Percentiles rank a stretch among this genome's conserved stretches.
These are phyloP conservation scores for Rhodotorula sp. DNA, from an alignment of 1,284 basidiomycete species.

Conservation along the genomic window DNA sequence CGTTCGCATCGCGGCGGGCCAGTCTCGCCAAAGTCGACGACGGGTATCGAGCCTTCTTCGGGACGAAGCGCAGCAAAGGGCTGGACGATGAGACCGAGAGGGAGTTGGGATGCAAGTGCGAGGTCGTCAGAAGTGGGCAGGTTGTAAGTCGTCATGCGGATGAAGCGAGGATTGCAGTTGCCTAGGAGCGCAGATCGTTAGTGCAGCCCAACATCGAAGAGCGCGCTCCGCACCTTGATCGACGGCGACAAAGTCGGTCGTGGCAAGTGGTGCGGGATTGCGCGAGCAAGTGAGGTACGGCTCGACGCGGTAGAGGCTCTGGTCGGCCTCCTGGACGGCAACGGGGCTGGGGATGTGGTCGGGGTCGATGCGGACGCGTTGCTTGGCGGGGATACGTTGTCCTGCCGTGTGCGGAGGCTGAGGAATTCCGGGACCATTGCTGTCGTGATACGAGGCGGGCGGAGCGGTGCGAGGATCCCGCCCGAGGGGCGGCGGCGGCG, in stretches of 20 bases:
- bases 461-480: slow-evolving; percentile 14
- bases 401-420: slow-evolving; percentile 53
- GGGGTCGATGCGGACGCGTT: slow-evolving; percentile 81
- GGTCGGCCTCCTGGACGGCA: slow-evolving; percentile 77
- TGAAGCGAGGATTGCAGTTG: slow-evolving; percentile 67
- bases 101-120: slow-evolving; percentile 76
- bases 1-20: slow-evolving; percentile 83
- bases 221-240: slow-evolving; percentile 74
- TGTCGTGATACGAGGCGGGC: slow-evolving; percentile 27
- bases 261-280: slow-evolving; percentile 74
- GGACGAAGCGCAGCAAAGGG: slow-evolving; percentile 79
- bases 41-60: slow-evolving; percentile 72
- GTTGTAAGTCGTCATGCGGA: slow-evolving; percentile 66
- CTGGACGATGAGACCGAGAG: slow-evolving; percentile 80
- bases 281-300: slow-evolving; percentile 72
- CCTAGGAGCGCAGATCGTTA: slow-evolving; percentile 51
- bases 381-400: slow-evolving; percentile 55
- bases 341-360: slow-evolving; percentile 89
- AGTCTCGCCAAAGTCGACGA: slow-evolving; percentile 61
- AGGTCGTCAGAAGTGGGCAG: slow-evolving; percentile 79
- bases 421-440: slow-evolving; percentile 34
- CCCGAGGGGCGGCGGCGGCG: slow-evolving; percentile 2
- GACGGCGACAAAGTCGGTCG: slow-evolving; percentile 81
- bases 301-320: slow-evolving; percentile 56
- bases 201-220: background rate